These are phyloP conservation scores for Berberis thunbergii DNA, from an alignment of 164 flowering plant species.

Conservation along the genomic window DNA sequence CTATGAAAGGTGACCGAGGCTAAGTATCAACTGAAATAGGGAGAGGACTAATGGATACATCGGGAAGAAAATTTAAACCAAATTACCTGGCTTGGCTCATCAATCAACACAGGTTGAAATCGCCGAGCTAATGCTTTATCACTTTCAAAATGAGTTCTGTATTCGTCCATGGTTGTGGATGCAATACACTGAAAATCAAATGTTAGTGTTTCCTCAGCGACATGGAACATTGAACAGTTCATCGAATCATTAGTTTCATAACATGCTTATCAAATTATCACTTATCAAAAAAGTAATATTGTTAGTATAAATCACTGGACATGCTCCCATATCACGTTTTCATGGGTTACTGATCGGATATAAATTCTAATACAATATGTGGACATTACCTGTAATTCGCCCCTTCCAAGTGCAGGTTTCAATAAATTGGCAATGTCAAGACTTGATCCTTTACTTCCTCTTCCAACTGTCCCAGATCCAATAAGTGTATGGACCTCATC, in stretches of 20 bases:
- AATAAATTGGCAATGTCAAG: constrained; percentile 72
- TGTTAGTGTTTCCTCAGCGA: too few relatives aligned
- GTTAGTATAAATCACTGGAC: too few relatives aligned
- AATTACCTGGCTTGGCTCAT: constrained; percentile 73
- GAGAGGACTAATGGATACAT: neutral
- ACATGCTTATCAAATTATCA: too few relatives aligned
- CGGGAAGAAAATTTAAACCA: neutral
- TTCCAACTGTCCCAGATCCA: constrained; percentile 66
- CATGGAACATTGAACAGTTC: too few relatives aligned
- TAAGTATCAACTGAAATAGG: neutral
- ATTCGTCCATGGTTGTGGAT: constrained; percentile 69
- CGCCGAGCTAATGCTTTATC: constrained; percentile 81
- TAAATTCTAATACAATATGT: neutral
- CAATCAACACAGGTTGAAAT: constrained; percentile 69
- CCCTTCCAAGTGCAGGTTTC: constrained; percentile 82
- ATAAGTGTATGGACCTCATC: constrained; percentile 77
- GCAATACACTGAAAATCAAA: constrained; percentile 62
- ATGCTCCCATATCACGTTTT: neutral
- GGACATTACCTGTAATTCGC: constrained; percentile 58
- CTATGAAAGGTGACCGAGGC: constrained; percentile 23
- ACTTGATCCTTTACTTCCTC: constrained; percentile 69
- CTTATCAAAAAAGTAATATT: too few relatives aligned
- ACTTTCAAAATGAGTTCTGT: constrained; percentile 62
- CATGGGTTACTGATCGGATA: constrained; percentile 3
- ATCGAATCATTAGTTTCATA: too few relatives aligned